Percentiles rank a stretch among this genome's conserved stretches.
Conservation (phyloP, 1,139 yeast genomes). For the Hyphopichia wangnamkhiaoensis region DNA sequence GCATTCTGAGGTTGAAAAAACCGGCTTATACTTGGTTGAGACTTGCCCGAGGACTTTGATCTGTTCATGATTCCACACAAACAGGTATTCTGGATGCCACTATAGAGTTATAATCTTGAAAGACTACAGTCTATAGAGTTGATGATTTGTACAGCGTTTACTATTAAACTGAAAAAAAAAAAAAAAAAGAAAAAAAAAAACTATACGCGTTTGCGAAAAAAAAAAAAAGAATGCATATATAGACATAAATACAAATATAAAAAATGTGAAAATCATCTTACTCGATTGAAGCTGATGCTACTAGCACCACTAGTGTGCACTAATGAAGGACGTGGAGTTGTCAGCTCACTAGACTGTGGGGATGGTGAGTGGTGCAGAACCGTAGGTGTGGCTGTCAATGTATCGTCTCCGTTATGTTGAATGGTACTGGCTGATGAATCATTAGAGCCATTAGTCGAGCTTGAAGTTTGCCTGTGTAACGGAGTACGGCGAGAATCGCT, state of each 20-base stretch:
- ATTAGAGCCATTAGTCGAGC: not conserved
- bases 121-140: too few relatives aligned
- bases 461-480: not conserved
- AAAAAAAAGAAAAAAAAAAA: conserved; percentile 1
- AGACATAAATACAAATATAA: not conserved
- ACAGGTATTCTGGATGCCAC: too few relatives aligned
- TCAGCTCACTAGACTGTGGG: not conserved
- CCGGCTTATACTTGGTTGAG: conserved; percentile 3
- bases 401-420: not conserved
- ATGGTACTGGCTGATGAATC: conserved; percentile 1
- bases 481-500: not conserved
- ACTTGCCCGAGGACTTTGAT: not conserved
- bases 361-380: not conserved
- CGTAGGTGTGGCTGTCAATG: not conserved
- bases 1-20: conserved; percentile 2
- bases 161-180: not conserved
- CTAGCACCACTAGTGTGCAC: conserved; percentile 1
- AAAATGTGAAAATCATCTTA: not conserved
- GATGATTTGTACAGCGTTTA: too few relatives aligned
- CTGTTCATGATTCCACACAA: too few relatives aligned
- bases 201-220: conserved; percentile 1
- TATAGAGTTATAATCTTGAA: too few relatives aligned
- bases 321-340: not conserved
- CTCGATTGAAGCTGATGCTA: conserved; percentile 5
- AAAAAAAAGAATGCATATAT: not conserved